phyloP scores from a whole-genome alignment of 1,139 yeast species.

The Dujonia santamariae region DNA sequence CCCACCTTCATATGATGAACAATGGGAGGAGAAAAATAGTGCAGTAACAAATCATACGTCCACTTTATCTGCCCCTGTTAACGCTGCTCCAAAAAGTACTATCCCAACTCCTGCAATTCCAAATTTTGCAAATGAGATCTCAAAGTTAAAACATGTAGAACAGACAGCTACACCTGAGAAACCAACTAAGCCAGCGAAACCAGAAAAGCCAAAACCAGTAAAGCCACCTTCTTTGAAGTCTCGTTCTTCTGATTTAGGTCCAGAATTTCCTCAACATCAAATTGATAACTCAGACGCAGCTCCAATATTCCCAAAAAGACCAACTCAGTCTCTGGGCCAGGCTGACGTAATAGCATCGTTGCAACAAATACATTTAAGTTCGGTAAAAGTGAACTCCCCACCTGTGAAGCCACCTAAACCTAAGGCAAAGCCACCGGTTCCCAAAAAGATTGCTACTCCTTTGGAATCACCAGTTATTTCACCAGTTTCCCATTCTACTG shows the following conservation, averaged over 20 bases:
- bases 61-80: too few relatives aligned
- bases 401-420: too few relatives aligned
- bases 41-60: too few relatives aligned
- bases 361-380: too few relatives aligned
- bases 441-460: constrained; percentile 9
- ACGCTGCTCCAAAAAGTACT: not conserved
- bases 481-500: not conserved
- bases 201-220: constrained; percentile 15
- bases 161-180: constrained; percentile 8
- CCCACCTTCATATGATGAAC: constrained; percentile 2
- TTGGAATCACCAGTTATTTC: constrained; percentile 1
- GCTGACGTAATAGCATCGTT: too few relatives aligned
- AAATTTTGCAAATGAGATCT: constrained; percentile 10
- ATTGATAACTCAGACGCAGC: too few relatives aligned
- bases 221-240: too few relatives aligned
- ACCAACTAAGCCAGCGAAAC: constrained; percentile 23
- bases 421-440: constrained; percentile 4
- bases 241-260: constrained; percentile 3
- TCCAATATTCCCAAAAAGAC: too few relatives aligned
- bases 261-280: too few relatives aligned
- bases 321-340: too few relatives aligned
- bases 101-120: not conserved
- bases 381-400: too few relatives aligned
- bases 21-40: too few relatives aligned
- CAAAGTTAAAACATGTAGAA: constrained; percentile 5